These are phyloP conservation scores for Cochliopodium minus DNA, from an alignment of 208 protist species.

Conservation along the genomic window DNA sequence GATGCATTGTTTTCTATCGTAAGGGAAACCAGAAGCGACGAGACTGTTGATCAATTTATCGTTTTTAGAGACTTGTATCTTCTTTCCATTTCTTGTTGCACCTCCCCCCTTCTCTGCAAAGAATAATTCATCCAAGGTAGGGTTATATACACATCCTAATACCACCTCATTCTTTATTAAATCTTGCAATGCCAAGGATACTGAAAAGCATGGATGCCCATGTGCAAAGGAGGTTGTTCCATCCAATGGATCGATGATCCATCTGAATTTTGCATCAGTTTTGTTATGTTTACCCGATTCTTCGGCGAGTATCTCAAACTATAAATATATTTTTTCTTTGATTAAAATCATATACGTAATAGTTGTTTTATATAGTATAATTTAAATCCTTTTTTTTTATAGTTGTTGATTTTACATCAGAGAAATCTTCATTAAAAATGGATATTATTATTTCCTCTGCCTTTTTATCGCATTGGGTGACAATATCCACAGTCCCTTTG, in stretches of 20 bases:
- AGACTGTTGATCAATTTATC: neutral
- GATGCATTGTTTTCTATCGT: neutral
- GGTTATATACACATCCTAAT: neutral
- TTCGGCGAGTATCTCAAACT: neutral
- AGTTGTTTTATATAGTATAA: no score
- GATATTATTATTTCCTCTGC: no score
- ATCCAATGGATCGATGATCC: slow-evolving; percentile 7
- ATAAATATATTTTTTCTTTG: no score
- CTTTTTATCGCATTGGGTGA: no score
- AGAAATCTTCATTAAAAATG: no score
- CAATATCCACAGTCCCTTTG: no score
- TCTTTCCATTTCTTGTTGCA: neutral
- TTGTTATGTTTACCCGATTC: neutral
- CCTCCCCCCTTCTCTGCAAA: neutral
- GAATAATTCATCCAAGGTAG: neutral
- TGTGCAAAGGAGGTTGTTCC: slow-evolving; percentile 7
- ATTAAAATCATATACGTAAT: no score
- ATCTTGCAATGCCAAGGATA: neutral
- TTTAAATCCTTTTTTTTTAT: no score
- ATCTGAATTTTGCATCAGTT: neutral
- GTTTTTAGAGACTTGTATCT: neutral
- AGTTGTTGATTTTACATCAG: no score
- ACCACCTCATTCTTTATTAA: neutral
- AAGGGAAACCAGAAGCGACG: neutral
- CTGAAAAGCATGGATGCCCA: neutral